Evolutionary conservation across 202 grass and related monocot species (phyloP), one percentile per base, ranked within the genome.

Genomic region (Dendrocalamus latiflorus): DNA sequence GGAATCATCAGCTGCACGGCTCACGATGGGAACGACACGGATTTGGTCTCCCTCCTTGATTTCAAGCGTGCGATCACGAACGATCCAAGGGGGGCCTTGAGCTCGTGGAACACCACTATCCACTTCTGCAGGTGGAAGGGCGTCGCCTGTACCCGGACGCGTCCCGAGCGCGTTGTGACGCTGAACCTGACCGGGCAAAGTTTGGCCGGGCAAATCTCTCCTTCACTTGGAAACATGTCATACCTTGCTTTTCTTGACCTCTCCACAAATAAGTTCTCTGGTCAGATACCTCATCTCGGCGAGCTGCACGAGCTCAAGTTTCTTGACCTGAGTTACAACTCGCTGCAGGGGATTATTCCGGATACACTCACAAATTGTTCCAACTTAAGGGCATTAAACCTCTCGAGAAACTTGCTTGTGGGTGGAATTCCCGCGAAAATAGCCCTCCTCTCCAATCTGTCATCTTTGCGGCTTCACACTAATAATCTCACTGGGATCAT

Each of bases 51-150:
- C 13, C 83, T 85, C 9, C 65, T 85, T 16, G 83, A 78, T 2
- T 85, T 85, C 43, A 85, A 71, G 65, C 54, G 16, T 0, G 74
- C 26, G 1, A 59, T 84, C 63, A 49, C 53, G 3, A 8, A 28
- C 2, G 62, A 77, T 15, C 64, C 82, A 2, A 70, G 22, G 39
- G 41, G 73, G 13, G 41, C 74, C 17, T 28, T 84, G 63, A 77
- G 51, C 28, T 73, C 86, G 9, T 88, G 86, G 86, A 83, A 79
- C 38, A 13, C 39, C 38, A 64, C 47, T 30, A 6, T 51, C 38
- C 58, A 82, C 28, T 82, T 72, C 80, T 88, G 86, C 67, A 65
- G 43, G 11, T 88, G 86, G 86, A 15, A 24, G 33, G 77, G 85
- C 6, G 54, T 91, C 39, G 63, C 36, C 39, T 86, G 81, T 44